phyloP scores from a whole-genome alignment of 768 basidiomycete species.

The Tylopilus felleus region DNA sequence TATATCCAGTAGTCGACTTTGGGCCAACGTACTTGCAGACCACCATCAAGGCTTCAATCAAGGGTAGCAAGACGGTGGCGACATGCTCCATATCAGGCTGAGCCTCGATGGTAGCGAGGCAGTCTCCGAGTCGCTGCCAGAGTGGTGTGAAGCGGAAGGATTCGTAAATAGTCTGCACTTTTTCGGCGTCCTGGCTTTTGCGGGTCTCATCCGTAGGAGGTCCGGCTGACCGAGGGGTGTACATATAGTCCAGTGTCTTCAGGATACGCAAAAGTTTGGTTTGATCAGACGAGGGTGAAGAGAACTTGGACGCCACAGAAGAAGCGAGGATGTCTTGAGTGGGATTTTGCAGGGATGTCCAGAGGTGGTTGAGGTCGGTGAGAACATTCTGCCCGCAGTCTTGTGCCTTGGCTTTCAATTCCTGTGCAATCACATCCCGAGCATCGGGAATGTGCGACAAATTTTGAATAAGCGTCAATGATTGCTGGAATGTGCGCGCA shows the following conservation, averaged over 20 bases:
- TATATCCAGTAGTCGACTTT: slow-evolving; percentile 44
- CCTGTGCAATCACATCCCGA: slow-evolving; percentile 84
- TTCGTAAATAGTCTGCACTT: slow-evolving; percentile 85
- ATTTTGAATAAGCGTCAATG: slow-evolving; percentile 87
- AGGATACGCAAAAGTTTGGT: slow-evolving; percentile 94
- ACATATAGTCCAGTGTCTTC: slow-evolving; percentile 98
- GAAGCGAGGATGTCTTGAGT: slow-evolving; percentile 56
- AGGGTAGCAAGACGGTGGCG: slow-evolving; percentile 86
- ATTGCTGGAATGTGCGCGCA: slow-evolving; percentile 92
- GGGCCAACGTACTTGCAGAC: slow-evolving; percentile 93
- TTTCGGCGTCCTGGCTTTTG: slow-evolving; percentile 62
- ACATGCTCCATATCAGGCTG: slow-evolving; percentile 80
- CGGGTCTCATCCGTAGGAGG: slow-evolving; percentile 36
- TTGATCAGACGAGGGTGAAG: slow-evolving; percentile 89
- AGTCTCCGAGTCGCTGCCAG: slow-evolving; percentile 89
- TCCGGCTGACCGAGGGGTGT: slow-evolving; percentile 55
- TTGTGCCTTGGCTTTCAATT: slow-evolving; percentile 82
- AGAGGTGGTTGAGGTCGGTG: slow-evolving; percentile 75
- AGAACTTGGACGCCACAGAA: slow-evolving; percentile 83
- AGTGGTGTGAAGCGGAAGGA: slow-evolving; percentile 86
- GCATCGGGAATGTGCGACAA: slow-evolving; percentile 86
- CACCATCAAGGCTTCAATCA: slow-evolving; percentile 97
- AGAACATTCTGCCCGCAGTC: slow-evolving; percentile 78
- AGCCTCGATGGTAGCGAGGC: slow-evolving; percentile 78
- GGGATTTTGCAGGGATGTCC: slow-evolving; percentile 54